Conservation (phyloP, 805 yeast species). For the Cyberlindnera galapagoensis region DNA sequence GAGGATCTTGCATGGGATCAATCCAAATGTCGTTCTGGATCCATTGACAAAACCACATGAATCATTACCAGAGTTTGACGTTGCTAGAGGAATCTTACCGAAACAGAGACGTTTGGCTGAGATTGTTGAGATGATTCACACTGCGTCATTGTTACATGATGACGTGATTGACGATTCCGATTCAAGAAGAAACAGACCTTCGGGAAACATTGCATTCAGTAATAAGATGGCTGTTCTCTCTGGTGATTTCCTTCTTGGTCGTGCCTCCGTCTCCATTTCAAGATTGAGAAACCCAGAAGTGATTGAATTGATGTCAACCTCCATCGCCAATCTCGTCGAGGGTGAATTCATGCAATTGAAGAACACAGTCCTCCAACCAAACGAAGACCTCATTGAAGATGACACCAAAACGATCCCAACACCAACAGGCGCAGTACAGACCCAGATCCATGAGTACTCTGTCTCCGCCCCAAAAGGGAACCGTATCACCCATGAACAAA, state of each 20-base stretch:
- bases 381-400: constrained; percentile 40
- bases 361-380: constrained; percentile 69
- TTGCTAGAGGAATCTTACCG: constrained; percentile 74
- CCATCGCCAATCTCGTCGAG: constrained; percentile 94
- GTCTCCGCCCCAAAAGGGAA: constrained; percentile 23
- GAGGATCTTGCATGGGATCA: constrained; percentile 79
- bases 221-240: constrained; percentile 97
- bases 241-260: constrained; percentile 90
- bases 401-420: constrained; percentile 39
- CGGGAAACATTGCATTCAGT: constrained; percentile 89
- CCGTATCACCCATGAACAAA: constrained; percentile 48
- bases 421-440: constrained; percentile 59
- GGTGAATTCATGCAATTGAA: constrained; percentile 99
- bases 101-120: constrained; percentile 94
- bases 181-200: constrained; percentile 82
- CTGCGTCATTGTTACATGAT: constrained; percentile 92
- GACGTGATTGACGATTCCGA: constrained; percentile 92
- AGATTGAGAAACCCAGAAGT: constrained; percentile 95
- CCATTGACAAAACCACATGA: constrained; percentile 81
- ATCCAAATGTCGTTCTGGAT: constrained; percentile 74
- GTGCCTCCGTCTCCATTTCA: constrained; percentile 95
- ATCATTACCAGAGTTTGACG: constrained; percentile 52
- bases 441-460: constrained; percentile 32
- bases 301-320: constrained; percentile 88
- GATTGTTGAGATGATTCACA: constrained; percentile 97